Evolutionary conservation across 2,329 filamentous ascomycete species (phyloP).

Genomic region (Cercospora beticola): DNA sequence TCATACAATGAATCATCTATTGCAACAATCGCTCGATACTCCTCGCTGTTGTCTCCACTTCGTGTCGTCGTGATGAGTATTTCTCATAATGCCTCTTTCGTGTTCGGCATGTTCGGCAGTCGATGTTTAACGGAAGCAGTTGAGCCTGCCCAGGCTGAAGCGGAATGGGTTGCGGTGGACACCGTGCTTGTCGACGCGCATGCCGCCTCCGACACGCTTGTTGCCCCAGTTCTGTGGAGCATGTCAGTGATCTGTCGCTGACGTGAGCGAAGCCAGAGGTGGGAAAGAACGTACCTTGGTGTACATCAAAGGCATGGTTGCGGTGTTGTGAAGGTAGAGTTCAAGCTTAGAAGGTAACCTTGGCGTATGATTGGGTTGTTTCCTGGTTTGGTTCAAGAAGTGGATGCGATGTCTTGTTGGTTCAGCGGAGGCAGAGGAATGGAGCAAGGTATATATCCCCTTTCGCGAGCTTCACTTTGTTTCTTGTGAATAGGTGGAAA

Average conservation of each 20-base stretch:
- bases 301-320: slow-evolving; percentile 49
- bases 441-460: background rate
- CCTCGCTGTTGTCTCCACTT: background rate
- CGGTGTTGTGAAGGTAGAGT: background rate
- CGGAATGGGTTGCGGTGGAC: slow-evolving; percentile 53
- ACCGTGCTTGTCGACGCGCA: slow-evolving; percentile 55
- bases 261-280: background rate
- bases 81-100: background rate
- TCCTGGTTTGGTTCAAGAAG: background rate
- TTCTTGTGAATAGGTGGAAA: background rate
- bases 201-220: slow-evolving; percentile 47
- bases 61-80: background rate
- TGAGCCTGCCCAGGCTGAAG: slow-evolving; percentile 52
- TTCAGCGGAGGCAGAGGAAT: background rate
- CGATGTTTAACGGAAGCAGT: slow-evolving; percentile 46
- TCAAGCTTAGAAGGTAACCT: background rate
- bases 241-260: background rate
- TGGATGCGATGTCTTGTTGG: background rate
- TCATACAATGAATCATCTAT: background rate
- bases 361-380: background rate
- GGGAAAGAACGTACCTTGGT: slow-evolving; percentile 38
- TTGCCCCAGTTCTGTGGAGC: slow-evolving; percentile 40
- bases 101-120: background rate
- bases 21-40: background rate
- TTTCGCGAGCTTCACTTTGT: background rate